Percentiles rank a stretch among this genome's conserved stretches.
These are phyloP conservation scores for Rhododendron griersonianum DNA, from an alignment of 148 eudicot genomes.

Conservation along the genomic window DNA sequence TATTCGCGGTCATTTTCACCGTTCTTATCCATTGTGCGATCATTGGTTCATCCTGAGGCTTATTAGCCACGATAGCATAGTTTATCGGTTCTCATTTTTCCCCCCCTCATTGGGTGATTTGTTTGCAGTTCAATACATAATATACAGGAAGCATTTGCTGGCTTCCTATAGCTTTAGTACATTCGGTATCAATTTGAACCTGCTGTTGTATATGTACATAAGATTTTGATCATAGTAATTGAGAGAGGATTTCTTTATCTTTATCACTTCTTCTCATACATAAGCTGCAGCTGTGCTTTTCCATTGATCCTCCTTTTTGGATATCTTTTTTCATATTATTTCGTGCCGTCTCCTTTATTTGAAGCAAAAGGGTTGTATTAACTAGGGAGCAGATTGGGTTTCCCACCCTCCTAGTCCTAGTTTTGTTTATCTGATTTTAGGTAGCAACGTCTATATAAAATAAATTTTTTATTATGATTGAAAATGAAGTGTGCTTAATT, in stretches of 20 bases:
- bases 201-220: not conserved
- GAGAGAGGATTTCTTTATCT: not conserved
- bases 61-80: not conserved
- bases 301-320: not conserved
- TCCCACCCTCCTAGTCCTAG: too few relatives aligned
- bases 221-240: not conserved
- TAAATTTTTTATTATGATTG: too few relatives aligned
- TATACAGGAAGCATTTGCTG: not conserved
- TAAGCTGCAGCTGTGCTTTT: not conserved
- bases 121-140: not conserved
- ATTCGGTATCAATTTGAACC: not conserved
- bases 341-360: not conserved
- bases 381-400: not conserved
- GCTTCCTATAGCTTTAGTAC: not conserved
- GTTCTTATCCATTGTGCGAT: not conserved
- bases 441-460: too few relatives aligned
- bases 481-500: too few relatives aligned
- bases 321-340: not conserved
- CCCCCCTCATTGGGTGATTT: not conserved
- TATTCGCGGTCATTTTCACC: not conserved
- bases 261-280: not conserved
- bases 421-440: too few relatives aligned
- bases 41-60: not conserved
- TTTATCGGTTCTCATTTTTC: not conserved
- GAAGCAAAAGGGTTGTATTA: not conserved